Base-by-base conservation (phyloP, 768 basidiomycete genomes). In the Trametes gibbosa region DNA sequence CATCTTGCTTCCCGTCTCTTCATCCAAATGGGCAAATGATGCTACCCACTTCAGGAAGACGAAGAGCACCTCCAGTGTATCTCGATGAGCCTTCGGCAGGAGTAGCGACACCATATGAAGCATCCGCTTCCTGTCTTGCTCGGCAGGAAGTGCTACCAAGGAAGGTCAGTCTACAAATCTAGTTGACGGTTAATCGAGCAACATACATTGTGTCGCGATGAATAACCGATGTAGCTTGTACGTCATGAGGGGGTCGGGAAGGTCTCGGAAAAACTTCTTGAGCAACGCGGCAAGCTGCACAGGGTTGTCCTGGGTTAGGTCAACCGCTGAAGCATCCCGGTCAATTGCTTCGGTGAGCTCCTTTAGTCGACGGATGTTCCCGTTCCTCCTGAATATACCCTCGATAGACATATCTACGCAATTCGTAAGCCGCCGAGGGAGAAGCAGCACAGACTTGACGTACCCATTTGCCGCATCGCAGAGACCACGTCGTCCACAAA, bases 11-110 rank as follows among this genome's bases (percentile, higher is more conserved):
- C 64, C 64, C 19, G 64, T 65, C 48, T 65, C 64, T 27, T 62
- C 58, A 42, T 62, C 64, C 23, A 95, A 86, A 74, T 99, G 96
- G 49, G 97, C 94, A 72, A 99, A 99, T 1, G 95, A 97, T 10
- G 96, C 96, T 12, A 99, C 97, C 97, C 97, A 99, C 75, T 98
- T 97, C 65, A 99, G 81, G 78, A 99, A 99, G 29, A 97, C 95
- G 70, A 97, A 98, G 50, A 99, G 77, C 50, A 97, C 92, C 74
- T 99, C 97, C 84, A 97, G 86, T 19, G 96, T 98, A 74, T 99
- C 97, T 63, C 97, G 87, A 72, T 99, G 92, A 61, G 85, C 84
- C 75, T 93, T 94, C 34, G 97, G 97, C 68, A 99, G 76, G 8
- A 98, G 77, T 56, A 95, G 77, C 41, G 89, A 88, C 16, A 95